These are phyloP conservation scores for Eucalyptus pauciflora DNA, from an alignment of 345 rosid genomes.

Conservation along the genomic window DNA sequence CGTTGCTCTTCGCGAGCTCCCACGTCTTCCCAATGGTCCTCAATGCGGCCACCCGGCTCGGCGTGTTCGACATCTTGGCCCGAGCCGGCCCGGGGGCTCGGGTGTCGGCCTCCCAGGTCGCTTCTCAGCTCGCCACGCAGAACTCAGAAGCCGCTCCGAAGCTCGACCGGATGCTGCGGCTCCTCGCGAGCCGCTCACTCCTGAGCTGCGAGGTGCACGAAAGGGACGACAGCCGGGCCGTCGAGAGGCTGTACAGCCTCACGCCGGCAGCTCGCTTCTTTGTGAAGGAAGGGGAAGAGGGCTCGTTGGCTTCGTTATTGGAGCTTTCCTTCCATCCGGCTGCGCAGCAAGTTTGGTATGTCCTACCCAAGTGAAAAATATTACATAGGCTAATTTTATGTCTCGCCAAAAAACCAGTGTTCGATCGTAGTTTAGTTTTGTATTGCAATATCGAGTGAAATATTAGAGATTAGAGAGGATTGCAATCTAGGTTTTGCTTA, in stretches of 20 bases:
- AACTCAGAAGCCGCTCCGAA: background rate
- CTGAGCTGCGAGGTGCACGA: background rate
- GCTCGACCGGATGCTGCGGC: background rate
- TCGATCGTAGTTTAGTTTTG: background rate
- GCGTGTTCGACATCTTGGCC: background rate
- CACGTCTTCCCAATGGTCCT: background rate
- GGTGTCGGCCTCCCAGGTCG: background rate
- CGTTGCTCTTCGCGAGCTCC: background rate
- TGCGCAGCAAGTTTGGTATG: background rate
- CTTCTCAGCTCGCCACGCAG: background rate
- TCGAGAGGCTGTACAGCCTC: background rate
- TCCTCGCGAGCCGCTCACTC: background rate
- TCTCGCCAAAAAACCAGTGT: too few relatives aligned
- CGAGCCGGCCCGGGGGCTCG: background rate
- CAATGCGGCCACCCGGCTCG: background rate
- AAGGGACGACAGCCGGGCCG: background rate
- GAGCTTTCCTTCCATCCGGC: background rate
- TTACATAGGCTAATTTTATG: background rate
- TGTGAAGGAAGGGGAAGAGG: background rate
- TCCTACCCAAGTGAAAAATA: background rate
- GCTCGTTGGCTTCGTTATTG: background rate
- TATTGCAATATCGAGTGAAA: background rate
- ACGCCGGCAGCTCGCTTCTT: background rate
- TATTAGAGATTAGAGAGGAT: background rate
- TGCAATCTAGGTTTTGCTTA: background rate